These are phyloP conservation scores for Fragaria nilgerrensis DNA, from an alignment of 306 rosid genomes.

Conservation along the genomic window DNA sequence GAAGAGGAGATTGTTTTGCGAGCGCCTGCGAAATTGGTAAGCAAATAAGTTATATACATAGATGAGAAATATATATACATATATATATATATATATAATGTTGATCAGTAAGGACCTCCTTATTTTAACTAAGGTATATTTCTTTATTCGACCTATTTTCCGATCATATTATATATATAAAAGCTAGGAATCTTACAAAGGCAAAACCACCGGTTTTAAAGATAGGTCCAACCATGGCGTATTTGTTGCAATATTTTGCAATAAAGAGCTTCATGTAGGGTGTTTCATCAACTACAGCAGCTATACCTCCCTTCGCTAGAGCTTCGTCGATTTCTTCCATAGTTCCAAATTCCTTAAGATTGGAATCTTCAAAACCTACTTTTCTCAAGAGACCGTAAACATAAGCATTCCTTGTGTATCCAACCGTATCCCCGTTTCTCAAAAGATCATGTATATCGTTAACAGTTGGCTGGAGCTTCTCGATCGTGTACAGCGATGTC, in stretches of 20 bases:
- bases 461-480: conserved; percentile 41
- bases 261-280: conserved; percentile 15
- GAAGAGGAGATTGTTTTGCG: too few relatives aligned
- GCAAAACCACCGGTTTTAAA: conserved; percentile 16
- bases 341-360: conserved; percentile 19
- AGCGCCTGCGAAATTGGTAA: too few relatives aligned
- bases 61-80: too few relatives aligned
- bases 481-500: conserved; percentile 51
- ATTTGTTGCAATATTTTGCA: conserved; percentile 17
- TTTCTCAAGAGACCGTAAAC: neutral
- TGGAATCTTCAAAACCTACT: conserved; percentile 1
- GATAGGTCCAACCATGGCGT: conserved; percentile 5
- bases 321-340: conserved; percentile 11
- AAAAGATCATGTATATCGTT: conserved; percentile 35
- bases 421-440: conserved; percentile 36
- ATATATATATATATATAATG: too few relatives aligned
- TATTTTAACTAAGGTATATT: too few relatives aligned
- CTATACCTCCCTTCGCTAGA: conserved; percentile 22
- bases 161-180: too few relatives aligned
- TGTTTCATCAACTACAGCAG: conserved; percentile 25
- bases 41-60: too few relatives aligned
- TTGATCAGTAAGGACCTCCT: too few relatives aligned
- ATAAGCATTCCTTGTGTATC: conserved; percentile 46
- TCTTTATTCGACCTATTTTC: too few relatives aligned
- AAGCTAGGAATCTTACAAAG: conserved; percentile 23